Conservation (phyloP, 1,139 yeast species). For the Candida albicans region DNA sequence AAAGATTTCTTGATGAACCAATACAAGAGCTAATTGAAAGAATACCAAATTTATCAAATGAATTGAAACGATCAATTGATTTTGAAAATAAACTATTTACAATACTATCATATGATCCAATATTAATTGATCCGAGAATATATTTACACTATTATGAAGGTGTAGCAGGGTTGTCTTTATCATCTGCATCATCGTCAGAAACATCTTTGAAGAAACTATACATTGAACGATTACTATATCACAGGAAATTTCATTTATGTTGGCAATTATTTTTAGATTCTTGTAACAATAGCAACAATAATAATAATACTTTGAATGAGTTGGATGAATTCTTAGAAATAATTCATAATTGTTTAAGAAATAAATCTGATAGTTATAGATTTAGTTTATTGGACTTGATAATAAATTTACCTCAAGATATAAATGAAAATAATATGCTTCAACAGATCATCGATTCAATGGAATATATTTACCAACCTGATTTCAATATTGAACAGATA, state of each 20-base stretch:
- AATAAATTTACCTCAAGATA: slow-evolving; percentile 7
- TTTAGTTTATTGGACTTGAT: slow-evolving; percentile 13
- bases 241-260: slow-evolving; percentile 28
- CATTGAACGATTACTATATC: slow-evolving; percentile 31
- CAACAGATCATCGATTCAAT: slow-evolving; percentile 10
- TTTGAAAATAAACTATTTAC: slow-evolving; percentile 29
- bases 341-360: slow-evolving; percentile 1
- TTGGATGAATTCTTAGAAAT: slow-evolving; percentile 37
- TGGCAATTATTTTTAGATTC: slow-evolving; percentile 33
- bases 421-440: not conserved
- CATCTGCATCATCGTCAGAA: not conserved
- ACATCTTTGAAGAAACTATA: slow-evolving; percentile 20
- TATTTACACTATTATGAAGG: slow-evolving; percentile 25
- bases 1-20: slow-evolving; percentile 5
- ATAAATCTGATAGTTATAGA: slow-evolving; percentile 3
- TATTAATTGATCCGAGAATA: slow-evolving; percentile 30
- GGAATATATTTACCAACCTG: slow-evolving; percentile 4
- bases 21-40: slow-evolving; percentile 12
- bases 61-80: slow-evolving; percentile 22
- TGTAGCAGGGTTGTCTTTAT: slow-evolving; percentile 12
- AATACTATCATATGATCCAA: slow-evolving; percentile 35
- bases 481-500: slow-evolving; percentile 3
- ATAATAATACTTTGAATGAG: slow-evolving; percentile 31
- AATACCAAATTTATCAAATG: slow-evolving; percentile 17
- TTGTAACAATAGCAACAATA: not conserved